These are phyloP conservation scores for Leptoxyphium fumago DNA, from an alignment of 2,329 filamentous ascomycete genomes.

Conservation along the genomic window DNA sequence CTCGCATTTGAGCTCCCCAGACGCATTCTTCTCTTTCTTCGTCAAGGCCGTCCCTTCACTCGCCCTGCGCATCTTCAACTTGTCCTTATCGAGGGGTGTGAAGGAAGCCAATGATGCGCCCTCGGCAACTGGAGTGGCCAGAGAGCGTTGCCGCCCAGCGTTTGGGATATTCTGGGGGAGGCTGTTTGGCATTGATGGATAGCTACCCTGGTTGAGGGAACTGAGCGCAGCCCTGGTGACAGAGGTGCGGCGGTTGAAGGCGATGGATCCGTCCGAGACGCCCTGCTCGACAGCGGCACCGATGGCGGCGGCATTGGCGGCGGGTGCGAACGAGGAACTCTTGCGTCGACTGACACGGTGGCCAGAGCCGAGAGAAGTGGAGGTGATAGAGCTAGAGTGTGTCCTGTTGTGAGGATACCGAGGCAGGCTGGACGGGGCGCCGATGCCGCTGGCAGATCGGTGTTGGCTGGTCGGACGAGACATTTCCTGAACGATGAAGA, in stretches of 20 bases:
- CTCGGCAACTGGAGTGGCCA: conserved; percentile 47
- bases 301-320: conserved; percentile 58
- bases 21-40: conserved; percentile 70
- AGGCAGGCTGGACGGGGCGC: conserved; percentile 45
- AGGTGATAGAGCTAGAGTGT: conserved; percentile 69
- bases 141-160: conserved; percentile 19
- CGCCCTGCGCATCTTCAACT: conserved; percentile 44
- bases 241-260: conserved; percentile 48
- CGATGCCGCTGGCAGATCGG: conserved; percentile 38
- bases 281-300: conserved; percentile 51
- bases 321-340: conserved; percentile 68
- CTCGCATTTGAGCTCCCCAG: conserved; percentile 83
- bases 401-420: conserved; percentile 56
- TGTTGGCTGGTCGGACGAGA: conserved; percentile 31
- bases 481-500: conserved; percentile 18
- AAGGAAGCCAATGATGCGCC: conserved; percentile 43
- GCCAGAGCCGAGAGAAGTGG: conserved; percentile 54
- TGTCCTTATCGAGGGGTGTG: conserved; percentile 34
- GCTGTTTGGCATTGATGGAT: conserved; percentile 49
- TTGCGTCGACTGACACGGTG: conserved; percentile 86
- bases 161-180: conserved; percentile 35
- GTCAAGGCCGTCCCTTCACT: conserved; percentile 75
- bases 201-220: conserved; percentile 38
- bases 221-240: conserved; percentile 46
- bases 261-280: conserved; percentile 45